A percentile compares a stretch with the other conserved stretches of the same genome.
Conservation (phyloP, 192 early-diverging fungal genomes). For the Linnemannia hyalina region DNA sequence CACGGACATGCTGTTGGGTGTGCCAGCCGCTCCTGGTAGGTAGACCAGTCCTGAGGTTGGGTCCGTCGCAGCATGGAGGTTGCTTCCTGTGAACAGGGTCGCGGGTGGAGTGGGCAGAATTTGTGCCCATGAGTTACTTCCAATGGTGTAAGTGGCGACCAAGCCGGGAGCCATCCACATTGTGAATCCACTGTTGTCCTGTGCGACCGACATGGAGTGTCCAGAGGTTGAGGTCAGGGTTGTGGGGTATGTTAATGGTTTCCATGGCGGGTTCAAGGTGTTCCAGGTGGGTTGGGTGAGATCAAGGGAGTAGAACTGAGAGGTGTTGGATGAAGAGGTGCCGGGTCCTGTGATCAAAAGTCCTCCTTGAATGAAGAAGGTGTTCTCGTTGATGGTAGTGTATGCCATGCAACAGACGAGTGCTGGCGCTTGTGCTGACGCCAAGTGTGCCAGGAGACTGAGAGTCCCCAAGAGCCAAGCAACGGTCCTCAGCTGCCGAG, state of each 20-base stretch:
- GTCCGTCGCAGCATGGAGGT: background rate
- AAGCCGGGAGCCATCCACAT: background rate
- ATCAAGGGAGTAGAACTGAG: slow-evolving; percentile 1
- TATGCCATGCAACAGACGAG: background rate
- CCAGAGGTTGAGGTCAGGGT: background rate
- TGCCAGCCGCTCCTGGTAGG: background rate
- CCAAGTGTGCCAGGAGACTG: background rate
- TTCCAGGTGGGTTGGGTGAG: background rate
- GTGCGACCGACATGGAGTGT: background rate
- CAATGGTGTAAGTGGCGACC: background rate
- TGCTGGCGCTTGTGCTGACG: background rate
- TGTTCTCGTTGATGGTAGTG: background rate
- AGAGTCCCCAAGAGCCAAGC: background rate
- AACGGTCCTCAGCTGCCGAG: background rate
- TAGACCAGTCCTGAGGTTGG: background rate
- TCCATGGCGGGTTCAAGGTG: background rate
- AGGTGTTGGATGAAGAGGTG: no score
- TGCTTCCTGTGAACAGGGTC: background rate
- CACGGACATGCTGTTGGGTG: background rate
- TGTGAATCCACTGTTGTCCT: background rate
- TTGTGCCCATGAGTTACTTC: background rate
- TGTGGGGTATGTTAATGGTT: background rate
- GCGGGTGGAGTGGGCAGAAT: background rate
- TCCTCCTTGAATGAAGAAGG: slow-evolving; percentile 3
- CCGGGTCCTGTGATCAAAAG: background rate